Percentiles rank a stretch among this genome's conserved stretches.
Conservation (phyloP, 2,329 filamentous ascomycete species). For the Zasmidium cellare region DNA sequence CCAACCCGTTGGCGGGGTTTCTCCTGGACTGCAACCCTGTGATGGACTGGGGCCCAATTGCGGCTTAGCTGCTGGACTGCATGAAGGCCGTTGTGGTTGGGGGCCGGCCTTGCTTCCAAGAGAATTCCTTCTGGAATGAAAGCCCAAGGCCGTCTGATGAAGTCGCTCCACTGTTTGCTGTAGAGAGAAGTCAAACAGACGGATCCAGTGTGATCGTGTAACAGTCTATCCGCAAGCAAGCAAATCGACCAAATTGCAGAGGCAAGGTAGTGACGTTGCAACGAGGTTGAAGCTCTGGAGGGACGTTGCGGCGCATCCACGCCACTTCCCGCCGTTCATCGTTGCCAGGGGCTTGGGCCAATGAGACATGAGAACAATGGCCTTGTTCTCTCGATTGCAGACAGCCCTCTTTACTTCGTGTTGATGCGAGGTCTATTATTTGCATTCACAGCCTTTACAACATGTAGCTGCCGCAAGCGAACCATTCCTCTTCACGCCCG, state of each 20-base stretch:
- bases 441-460: neutral
- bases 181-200: too few species aligned
- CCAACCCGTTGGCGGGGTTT: neutral
- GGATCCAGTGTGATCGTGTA: too few species aligned
- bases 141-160: too few species aligned
- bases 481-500: neutral
- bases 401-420: neutral
- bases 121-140: too few species aligned
- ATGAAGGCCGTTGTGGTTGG: neutral
- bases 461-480: neutral
- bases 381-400: neutral
- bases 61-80: neutral
- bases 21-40: neutral
- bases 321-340: neutral
- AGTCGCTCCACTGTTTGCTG: neutral
- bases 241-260: neutral
- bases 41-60: neutral
- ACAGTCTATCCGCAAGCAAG: neutral
- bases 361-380: neutral
- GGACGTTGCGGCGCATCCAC: neutral
- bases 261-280: neutral
- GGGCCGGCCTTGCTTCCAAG: neutral
- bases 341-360: neutral
- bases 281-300: neutral
- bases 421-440: neutral